Conservation (phyloP, 805 yeast species). For the Starmerella kuoi region DNA sequence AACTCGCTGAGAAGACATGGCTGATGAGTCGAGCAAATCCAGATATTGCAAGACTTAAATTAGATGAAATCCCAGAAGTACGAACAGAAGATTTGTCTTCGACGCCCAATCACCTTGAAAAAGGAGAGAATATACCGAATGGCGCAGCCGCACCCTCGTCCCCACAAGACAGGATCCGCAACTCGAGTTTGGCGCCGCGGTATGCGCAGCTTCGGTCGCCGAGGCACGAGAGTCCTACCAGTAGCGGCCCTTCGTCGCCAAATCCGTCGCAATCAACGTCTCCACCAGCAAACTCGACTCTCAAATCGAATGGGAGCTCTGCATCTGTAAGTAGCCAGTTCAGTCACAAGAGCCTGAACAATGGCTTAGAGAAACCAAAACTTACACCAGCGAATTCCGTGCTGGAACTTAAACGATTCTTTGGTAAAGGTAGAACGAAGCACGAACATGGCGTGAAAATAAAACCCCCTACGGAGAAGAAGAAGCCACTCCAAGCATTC, state of each 20-base stretch:
- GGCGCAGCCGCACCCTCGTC: neutral
- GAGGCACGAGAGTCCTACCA: neutral
- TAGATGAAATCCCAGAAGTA: neutral
- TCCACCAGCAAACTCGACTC: constrained; percentile 1
- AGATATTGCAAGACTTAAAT: neutral
- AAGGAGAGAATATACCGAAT: neutral
- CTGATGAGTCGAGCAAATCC: neutral
- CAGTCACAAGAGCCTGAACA: neutral
- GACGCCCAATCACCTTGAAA: neutral
- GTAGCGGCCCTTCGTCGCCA: neutral
- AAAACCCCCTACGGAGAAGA: neutral
- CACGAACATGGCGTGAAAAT: constrained; percentile 13
- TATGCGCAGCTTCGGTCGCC: neutral
- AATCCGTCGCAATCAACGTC: constrained; percentile 3
- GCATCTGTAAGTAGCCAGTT: constrained; percentile 14
- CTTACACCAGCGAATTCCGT: constrained; percentile 9
- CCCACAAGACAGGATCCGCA: neutral
- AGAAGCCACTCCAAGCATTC: neutral
- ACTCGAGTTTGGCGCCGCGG: neutral
- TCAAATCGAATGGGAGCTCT: constrained; percentile 13
- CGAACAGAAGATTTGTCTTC: neutral
- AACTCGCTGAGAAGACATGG: neutral
- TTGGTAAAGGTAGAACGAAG: constrained; percentile 21
- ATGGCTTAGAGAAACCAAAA: neutral
- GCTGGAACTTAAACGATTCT: constrained; percentile 22